phyloP scores from a whole-genome alignment of 805 yeast genomes.

The Barnettozyma sucrosica region DNA sequence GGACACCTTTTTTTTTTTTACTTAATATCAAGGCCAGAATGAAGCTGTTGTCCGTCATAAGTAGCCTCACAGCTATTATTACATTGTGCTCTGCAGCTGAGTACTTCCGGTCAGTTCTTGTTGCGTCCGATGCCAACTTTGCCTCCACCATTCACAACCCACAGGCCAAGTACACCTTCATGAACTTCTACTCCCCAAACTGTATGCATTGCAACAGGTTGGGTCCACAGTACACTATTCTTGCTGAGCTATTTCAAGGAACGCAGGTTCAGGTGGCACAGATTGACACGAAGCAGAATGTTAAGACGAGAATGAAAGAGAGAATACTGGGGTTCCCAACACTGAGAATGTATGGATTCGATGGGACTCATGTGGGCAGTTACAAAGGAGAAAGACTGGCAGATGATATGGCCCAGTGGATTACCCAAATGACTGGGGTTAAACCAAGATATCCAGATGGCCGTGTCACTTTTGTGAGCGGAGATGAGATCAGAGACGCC shows the following conservation, averaged over 20 bases:
- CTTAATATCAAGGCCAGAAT: not conserved
- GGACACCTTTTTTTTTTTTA: not conserved
- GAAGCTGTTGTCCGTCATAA: not conserved
- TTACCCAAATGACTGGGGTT: conserved; percentile 30
- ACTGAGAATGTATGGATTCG: conserved; percentile 38
- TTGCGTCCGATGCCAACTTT: conserved; percentile 21
- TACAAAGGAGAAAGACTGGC: conserved; percentile 33
- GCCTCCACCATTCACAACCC: conserved; percentile 14
- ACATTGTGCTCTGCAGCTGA: not conserved
- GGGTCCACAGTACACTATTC: conserved; percentile 39
- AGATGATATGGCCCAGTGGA: conserved; percentile 27
- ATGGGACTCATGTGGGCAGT: conserved; percentile 34
- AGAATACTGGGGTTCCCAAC: conserved; percentile 43
- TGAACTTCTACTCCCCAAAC: conserved; percentile 35
- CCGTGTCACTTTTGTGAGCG: conserved; percentile 11
- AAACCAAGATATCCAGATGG: conserved; percentile 28
- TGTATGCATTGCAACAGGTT: conserved; percentile 44
- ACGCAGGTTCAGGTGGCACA: conserved; percentile 31
- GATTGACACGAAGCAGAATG: conserved; percentile 30
- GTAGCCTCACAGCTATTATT: not conserved
- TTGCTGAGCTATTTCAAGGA: conserved; percentile 38
- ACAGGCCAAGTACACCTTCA: conserved; percentile 20
- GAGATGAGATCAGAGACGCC: conserved; percentile 11
- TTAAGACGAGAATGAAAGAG: conserved; percentile 34
- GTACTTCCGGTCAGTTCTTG: conserved; percentile 16